Base-by-base conservation (phyloP, 2,329 filamentous ascomycete genomes). In the Daldinia sp. region DNA sequence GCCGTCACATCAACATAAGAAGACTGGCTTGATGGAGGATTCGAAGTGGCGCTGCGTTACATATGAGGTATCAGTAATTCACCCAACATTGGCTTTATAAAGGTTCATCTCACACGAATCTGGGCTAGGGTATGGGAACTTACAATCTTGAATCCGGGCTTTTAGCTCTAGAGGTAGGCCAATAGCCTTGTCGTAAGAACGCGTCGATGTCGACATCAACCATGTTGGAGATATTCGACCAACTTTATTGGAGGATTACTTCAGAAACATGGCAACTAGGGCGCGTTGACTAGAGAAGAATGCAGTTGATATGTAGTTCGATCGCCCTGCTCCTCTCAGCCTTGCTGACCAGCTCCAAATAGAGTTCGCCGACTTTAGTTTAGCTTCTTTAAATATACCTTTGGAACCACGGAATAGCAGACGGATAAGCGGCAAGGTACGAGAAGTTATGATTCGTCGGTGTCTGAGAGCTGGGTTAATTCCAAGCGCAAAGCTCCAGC, bases 161-260 rank as follows among this genome's bases (percentile, higher is more conserved):
- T 50, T 63, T 72, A 33, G 73, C 74, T 67, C 73, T 74, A 39
- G 76, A 75, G 63, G 55, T 78, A 35, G 72, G 69, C 76, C 76
- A 78, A 72, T 77, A 78, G 62, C 76, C 77, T 50, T 75, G 73
- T 57, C 72, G 71, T 62, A 78, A 64, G 63, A 77, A 67, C 30
- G 73, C 68, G 15, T 77, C 72, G 51, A 79, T 60, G 50, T 75
- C 74, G 46, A 73, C 70, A 51, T 73, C 72, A 60, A 70, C 72
- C 75, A 78, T 78, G 33, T 69, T 76, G 63, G 63, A 63, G 57
- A 33, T 37, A 57, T 63, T 68, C 42, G 42, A 59, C 55, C 50
- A 56, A 44, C 35, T 65, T 68, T 59, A 71, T 58, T 63, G 37
- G 61, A 56, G 58, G 65, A 51, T 62, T 35, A 66, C 44, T 56